Evolutionary conservation across 2,329 filamentous ascomycete species (phyloP).

Genomic region (Calonectria montana): DNA sequence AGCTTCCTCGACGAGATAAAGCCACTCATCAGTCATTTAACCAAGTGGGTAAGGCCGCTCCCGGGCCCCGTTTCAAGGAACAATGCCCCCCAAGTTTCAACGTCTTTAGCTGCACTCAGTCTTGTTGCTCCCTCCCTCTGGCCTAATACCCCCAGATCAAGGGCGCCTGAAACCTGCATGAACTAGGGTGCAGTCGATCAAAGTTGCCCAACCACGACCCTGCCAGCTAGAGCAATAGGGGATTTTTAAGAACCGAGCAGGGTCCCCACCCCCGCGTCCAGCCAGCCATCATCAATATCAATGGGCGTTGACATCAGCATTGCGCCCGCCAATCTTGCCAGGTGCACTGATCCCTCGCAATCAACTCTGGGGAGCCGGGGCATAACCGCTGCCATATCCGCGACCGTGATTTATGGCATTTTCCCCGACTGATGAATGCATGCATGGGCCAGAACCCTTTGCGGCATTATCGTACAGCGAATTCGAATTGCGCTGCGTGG

Average conservation of each 20-base stretch:
- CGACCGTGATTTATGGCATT: neutral
- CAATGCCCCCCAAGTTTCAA: neutral
- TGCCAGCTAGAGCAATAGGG: constrained; percentile 29
- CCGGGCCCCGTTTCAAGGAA: constrained; percentile 13
- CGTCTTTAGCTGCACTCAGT: constrained; percentile 7
- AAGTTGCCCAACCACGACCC: constrained; percentile 37
- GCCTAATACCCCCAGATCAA: constrained; percentile 21
- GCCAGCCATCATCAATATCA: neutral
- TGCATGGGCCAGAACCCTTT: neutral
- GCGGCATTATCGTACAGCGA: neutral
- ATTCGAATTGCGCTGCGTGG: neutral
- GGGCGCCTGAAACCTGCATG: constrained; percentile 16
- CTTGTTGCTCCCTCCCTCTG: neutral
- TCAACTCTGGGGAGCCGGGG: neutral
- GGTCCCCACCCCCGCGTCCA: constrained; percentile 30
- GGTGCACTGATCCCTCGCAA: constrained; percentile 22
- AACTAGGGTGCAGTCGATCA: constrained; percentile 31
- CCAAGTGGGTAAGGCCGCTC: constrained; percentile 33
- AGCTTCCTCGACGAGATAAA: neutral
- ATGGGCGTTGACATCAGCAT: neutral
- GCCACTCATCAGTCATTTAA: constrained; percentile 35
- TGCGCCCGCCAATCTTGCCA: neutral
- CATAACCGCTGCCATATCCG: neutral
- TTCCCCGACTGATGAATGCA: neutral
- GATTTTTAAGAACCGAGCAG: constrained; percentile 17